Evolutionary conservation across 306 rosid genomes (phyloP).

Genomic region (Alnus rubra): DNA sequence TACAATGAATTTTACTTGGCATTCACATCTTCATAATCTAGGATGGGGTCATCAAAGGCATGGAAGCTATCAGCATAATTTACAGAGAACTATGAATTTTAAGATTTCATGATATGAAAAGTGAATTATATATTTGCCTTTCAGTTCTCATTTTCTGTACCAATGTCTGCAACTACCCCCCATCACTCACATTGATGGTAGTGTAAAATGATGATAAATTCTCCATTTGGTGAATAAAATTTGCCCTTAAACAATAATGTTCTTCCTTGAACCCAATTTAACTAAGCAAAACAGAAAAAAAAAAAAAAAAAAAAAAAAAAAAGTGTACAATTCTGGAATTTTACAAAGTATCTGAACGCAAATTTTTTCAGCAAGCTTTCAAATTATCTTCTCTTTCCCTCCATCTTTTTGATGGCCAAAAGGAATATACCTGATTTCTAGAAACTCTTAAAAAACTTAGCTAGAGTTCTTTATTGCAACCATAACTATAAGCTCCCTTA

Average conservation of each 20-base stretch:
- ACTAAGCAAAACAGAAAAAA: neutral
- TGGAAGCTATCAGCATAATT: neutral
- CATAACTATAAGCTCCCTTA: neutral
- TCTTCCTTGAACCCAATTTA: slow-evolving; percentile 1
- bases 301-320: neutral
- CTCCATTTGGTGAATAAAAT: neutral
- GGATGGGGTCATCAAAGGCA: neutral
- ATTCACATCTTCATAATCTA: slow-evolving; percentile 20
- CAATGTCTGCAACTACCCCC: slow-evolving; percentile 14
- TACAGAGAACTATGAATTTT: neutral
- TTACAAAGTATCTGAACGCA: slow-evolving; percentile 15
- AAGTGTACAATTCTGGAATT: neutral
- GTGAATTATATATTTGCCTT: neutral
- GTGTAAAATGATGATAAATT: neutral
- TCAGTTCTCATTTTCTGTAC: neutral
- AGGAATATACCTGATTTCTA: slow-evolving; percentile 3
- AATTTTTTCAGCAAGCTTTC: neutral
- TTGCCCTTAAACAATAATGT: slow-evolving; percentile 8
- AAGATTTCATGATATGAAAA: neutral
- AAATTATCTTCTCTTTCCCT: slow-evolving; percentile 7
- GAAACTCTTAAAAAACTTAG: neutral
- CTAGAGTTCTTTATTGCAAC: neutral
- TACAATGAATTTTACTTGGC: slow-evolving; percentile 8
- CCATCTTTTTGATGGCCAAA: neutral
- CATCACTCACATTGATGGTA: slow-evolving; percentile 10